Conservation (phyloP, 768 basidiomycete genomes). For the Lyophyllum semitale region DNA sequence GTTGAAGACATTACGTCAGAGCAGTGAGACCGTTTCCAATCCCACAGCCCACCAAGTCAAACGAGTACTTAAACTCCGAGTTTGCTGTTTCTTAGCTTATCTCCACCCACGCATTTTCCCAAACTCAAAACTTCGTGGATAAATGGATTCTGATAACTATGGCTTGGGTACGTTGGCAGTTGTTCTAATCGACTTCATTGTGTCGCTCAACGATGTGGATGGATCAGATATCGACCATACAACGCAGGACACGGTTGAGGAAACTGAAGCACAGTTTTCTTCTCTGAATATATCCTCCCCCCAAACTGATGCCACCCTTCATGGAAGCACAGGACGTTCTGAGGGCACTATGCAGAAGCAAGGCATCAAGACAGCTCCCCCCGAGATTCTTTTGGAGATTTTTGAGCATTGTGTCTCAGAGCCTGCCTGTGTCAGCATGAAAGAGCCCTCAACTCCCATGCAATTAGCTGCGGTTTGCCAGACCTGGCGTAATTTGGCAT, state of each 20-base stretch:
- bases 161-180: no score
- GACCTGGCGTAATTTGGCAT: conserved; percentile 9
- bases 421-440: background rate
- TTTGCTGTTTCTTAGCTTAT: no score
- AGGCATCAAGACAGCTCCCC: conserved; percentile 1
- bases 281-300: background rate
- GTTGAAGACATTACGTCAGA: no score
- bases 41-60: no score
- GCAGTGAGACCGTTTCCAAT: no score
- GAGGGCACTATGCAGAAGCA: background rate
- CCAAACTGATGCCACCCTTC: background rate
- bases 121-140: no score
- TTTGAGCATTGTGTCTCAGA: conserved; percentile 4
- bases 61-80: no score
- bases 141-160: background rate
- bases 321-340: background rate
- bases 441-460: background rate
- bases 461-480: conserved; percentile 6
- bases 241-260: background rate
- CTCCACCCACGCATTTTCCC: no score
- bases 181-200: background rate
- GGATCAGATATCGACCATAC: background rate
- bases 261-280: background rate
- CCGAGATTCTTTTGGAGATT: conserved; percentile 12
- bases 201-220: background rate